Percentiles rank a stretch among this genome's conserved stretches.
These are phyloP conservation scores for Gonium pectorale DNA, from an alignment of 139 green algal genomes.

Conservation along the genomic window DNA sequence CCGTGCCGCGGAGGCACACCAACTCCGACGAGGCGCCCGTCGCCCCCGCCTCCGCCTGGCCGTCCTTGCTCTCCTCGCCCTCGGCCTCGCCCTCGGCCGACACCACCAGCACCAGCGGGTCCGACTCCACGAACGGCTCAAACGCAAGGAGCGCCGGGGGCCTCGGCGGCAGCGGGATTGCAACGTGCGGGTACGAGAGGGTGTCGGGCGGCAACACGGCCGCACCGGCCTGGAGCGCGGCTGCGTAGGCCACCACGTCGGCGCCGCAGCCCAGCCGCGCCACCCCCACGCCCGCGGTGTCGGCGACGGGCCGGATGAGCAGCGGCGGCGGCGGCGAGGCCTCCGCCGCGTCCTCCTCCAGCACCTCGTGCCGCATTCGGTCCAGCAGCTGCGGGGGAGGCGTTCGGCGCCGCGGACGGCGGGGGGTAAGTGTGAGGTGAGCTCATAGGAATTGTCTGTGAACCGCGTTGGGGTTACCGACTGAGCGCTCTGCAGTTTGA, in stretches of 20 bases:
- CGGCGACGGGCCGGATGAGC: background rate
- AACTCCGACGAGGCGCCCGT: background rate
- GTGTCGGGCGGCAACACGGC: background rate
- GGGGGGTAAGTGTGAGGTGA: too few species aligned
- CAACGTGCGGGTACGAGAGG: constrained; percentile 22
- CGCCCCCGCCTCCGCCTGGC: background rate
- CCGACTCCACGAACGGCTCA: constrained; percentile 5
- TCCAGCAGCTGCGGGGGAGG: constrained; percentile 6
- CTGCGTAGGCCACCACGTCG: background rate
- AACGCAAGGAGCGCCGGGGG: background rate
- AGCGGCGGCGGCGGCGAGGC: background rate
- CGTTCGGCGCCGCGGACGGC: too few species aligned
- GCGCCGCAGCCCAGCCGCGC: background rate
- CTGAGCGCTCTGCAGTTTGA: too few species aligned
- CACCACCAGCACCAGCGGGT: constrained; percentile 10
- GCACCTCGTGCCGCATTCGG: background rate
- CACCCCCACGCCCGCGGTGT: background rate
- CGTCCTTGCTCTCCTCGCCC: background rate
- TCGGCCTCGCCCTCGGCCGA: background rate
- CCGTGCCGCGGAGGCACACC: background rate
- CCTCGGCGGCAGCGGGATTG: background rate
- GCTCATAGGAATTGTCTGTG: too few species aligned
- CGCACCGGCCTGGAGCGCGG: background rate
- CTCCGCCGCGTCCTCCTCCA: background rate
- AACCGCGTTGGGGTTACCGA: too few species aligned